Evolutionary conservation across 2,329 filamentous ascomycete genomes (phyloP), one percentile per base, ranked within the genome.

Genomic region (Cordyceps cicadae): DNA sequence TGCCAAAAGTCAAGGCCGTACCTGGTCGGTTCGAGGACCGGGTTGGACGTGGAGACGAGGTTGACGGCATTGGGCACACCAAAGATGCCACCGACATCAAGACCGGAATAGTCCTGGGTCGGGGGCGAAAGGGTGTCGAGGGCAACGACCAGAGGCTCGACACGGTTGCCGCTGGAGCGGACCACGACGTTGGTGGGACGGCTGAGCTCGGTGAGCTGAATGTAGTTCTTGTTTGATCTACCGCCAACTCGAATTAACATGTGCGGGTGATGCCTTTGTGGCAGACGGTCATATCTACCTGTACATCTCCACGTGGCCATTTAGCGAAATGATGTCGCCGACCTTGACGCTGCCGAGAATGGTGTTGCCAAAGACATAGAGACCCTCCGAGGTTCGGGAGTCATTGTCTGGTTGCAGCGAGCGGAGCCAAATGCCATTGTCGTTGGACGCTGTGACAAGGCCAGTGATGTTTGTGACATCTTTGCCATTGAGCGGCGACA

Each of bases 1-100:
- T 90, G 85, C 87, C 87, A 90, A 68, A 89, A 90, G 70, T 90
- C 87, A 34, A 90, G 75, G 2, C 87, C 87, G 67, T 86, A 90
- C 48, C 75, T 72, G 24, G 74, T 73, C 2, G 87, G 87, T 63
- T 87, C 70, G 45, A 90, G 77, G 15, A 75, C 74, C 0, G 86
- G 86, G 69, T 90, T 89, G 39, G 69, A 74, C 6, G 70, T 74
- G 2, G 85, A 87, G 45, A 90, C 68, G 64, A 79, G 78, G 63
- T 75, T 80, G 45, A 75, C 74, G 63, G 83, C 87, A 67, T 87
- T 88, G 12, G 87, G 87, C 5, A 87, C 74, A 1, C 74, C 80
- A 63, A 88, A 88, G 43, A 89, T 75, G 69, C 86, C 83, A 12
- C 85, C 85, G n/a, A 77, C 74, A 64, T 90, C 87, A 2, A 90